Conservation (phyloP, 257 asterid genomes). For the Voacanga thouarsii region DNA sequence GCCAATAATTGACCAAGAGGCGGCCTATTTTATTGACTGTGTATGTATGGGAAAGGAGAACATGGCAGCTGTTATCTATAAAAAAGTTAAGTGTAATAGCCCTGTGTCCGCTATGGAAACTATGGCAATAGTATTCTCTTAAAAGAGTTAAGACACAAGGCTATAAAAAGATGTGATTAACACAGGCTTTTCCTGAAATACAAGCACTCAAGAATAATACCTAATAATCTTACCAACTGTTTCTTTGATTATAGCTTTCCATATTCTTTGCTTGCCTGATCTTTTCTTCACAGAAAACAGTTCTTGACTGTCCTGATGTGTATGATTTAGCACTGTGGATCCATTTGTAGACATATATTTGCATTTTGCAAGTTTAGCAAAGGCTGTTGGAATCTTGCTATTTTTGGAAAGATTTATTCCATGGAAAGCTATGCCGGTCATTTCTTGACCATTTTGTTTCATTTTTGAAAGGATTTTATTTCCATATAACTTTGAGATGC, state of each 20-base stretch:
- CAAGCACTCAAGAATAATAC: background rate
- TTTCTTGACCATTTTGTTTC: background rate
- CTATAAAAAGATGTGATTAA: background rate
- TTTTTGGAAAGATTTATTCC: background rate
- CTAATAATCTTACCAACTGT: background rate
- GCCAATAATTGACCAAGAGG: background rate
- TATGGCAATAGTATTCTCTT: background rate
- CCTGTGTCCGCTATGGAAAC: background rate
- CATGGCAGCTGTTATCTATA: background rate
- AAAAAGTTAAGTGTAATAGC: background rate
- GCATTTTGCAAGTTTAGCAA: too few species aligned
- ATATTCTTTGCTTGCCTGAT: background rate
- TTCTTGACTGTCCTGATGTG: too few species aligned
- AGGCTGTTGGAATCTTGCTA: background rate
- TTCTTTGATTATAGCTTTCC: background rate
- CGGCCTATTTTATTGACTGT: background rate
- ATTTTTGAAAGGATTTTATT: constrained; percentile 11
- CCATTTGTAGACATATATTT: too few species aligned
- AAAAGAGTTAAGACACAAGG: background rate
- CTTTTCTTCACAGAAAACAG: too few species aligned
- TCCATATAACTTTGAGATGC: constrained; percentile 9
- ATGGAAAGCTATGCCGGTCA: background rate
- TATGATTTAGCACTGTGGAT: too few species aligned
- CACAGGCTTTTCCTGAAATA: background rate
- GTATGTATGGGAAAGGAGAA: background rate